phyloP scores from a whole-genome alignment of 129 eudicot species.

The Silybum marianum region DNA sequence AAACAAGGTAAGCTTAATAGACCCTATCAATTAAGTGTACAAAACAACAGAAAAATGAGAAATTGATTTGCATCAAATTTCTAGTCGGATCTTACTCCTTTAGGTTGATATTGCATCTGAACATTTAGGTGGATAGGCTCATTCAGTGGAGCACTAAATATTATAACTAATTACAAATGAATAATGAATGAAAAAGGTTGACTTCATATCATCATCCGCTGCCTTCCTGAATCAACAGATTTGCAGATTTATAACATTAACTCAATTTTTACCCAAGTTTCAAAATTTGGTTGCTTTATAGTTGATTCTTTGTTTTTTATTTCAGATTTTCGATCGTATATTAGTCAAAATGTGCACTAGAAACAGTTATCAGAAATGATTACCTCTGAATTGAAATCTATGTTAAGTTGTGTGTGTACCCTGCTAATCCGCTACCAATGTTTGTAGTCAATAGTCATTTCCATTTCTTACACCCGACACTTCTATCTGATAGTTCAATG shows the following conservation, averaged over 20 bases:
- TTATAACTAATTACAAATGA: not conserved
- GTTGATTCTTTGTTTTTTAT: not conserved
- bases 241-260: not conserved
- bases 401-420: not conserved
- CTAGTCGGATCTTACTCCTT: conserved; percentile 6
- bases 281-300: not conserved
- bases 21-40: not conserved
- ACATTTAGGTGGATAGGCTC: not conserved
- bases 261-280: not conserved
- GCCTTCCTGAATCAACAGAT: conserved; percentile 2
- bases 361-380: not conserved
- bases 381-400: not conserved
- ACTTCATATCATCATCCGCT: not conserved
- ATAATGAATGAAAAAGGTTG: not conserved
- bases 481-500: not conserved
- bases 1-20: not conserved
- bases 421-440: not conserved
- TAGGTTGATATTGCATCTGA: not conserved
- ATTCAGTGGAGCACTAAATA: not conserved
- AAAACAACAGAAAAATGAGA: conserved; percentile 4
- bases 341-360: not conserved
- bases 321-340: not conserved
- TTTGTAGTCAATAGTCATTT: not conserved
- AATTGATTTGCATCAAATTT: conserved; percentile 9
- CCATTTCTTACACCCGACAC: not conserved